A percentile compares a stretch with the other conserved stretches of the same genome.
Conservation (phyloP, 805 yeast species). For the Jamesozyma jinghongensis region DNA sequence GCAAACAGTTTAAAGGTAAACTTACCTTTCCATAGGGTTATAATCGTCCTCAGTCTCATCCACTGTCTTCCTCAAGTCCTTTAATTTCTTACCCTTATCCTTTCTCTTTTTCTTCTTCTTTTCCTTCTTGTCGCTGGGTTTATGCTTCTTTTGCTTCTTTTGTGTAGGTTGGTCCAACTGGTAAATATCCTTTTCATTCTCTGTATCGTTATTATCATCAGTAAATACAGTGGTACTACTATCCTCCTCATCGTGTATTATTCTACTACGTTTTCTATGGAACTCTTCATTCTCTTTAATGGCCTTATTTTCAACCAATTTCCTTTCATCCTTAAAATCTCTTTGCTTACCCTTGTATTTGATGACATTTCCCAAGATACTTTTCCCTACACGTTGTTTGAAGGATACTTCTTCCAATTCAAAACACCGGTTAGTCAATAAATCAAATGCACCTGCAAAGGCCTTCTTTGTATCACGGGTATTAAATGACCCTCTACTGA, state of each 20-base stretch:
- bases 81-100: slow-evolving; percentile 11
- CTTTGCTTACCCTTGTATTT: slow-evolving; percentile 64
- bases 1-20: neutral
- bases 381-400: slow-evolving; percentile 57
- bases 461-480: slow-evolving; percentile 72
- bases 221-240: slow-evolving; percentile 4
- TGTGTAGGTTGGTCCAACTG: slow-evolving; percentile 9
- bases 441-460: slow-evolving; percentile 79
- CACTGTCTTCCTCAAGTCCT: neutral
- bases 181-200: slow-evolving; percentile 14
- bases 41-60: slow-evolving; percentile 21
- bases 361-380: slow-evolving; percentile 72
- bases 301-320: slow-evolving; percentile 54
- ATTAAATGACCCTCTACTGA: slow-evolving; percentile 78
- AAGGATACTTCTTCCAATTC: slow-evolving; percentile 58
- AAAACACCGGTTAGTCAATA: slow-evolving; percentile 66
- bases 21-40: slow-evolving; percentile 9
- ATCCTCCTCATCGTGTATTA: slow-evolving; percentile 14
- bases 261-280: slow-evolving; percentile 23
- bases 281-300: slow-evolving; percentile 28
- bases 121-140: neutral
- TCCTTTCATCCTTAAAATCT: slow-evolving; percentile 70
- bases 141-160: slow-evolving; percentile 9
- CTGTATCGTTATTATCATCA: slow-evolving; percentile 14
- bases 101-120: slow-evolving; percentile 9